Evolutionary conservation across 2,329 filamentous ascomycete genomes (phyloP).

Genomic region (Scytalidium sp.): DNA sequence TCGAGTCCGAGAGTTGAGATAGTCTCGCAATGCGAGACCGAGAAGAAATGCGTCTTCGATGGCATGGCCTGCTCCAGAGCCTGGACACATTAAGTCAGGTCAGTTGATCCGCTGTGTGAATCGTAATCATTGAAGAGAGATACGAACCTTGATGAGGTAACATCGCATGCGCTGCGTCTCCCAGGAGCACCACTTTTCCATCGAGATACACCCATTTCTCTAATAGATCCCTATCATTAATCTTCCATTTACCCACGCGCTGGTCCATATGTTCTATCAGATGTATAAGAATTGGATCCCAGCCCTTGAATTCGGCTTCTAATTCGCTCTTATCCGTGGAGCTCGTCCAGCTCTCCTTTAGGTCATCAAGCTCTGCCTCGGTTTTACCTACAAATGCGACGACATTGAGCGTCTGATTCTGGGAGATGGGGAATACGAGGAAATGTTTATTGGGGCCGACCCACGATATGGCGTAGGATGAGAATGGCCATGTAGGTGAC

Average conservation of each 20-base stretch:
- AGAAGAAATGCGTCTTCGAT: slow-evolving; percentile 49
- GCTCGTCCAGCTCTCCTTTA: slow-evolving; percentile 33
- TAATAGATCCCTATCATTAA: slow-evolving; percentile 1
- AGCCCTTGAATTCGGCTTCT: slow-evolving; percentile 1
- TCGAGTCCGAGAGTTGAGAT: background rate
- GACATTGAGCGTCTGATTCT: slow-evolving; percentile 32
- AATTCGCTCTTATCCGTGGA: slow-evolving; percentile 18
- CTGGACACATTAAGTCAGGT: slow-evolving; percentile 18
- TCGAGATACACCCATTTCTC: slow-evolving; percentile 3
- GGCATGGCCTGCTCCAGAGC: slow-evolving; percentile 55
- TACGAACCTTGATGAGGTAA: slow-evolving; percentile 2
- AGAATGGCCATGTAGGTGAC: background rate
- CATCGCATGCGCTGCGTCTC: slow-evolving; percentile 9
- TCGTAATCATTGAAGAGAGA: slow-evolving; percentile 15
- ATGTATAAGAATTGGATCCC: background rate
- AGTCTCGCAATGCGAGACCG: background rate
- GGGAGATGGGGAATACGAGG: slow-evolving; percentile 32
- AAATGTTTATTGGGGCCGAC: slow-evolving; percentile 32
- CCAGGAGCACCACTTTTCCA: slow-evolving; percentile 6
- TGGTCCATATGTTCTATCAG: background rate
- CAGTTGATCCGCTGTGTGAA: slow-evolving; percentile 10
- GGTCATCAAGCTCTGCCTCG: slow-evolving; percentile 28
- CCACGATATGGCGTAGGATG: slow-evolving; percentile 18
- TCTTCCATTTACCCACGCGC: background rate
- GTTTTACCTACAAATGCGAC: slow-evolving; percentile 31